Evolutionary conservation across 331 rosid genomes (phyloP), one percentile per base, ranked within the genome.

Genomic region (Spiraea crenata): DNA sequence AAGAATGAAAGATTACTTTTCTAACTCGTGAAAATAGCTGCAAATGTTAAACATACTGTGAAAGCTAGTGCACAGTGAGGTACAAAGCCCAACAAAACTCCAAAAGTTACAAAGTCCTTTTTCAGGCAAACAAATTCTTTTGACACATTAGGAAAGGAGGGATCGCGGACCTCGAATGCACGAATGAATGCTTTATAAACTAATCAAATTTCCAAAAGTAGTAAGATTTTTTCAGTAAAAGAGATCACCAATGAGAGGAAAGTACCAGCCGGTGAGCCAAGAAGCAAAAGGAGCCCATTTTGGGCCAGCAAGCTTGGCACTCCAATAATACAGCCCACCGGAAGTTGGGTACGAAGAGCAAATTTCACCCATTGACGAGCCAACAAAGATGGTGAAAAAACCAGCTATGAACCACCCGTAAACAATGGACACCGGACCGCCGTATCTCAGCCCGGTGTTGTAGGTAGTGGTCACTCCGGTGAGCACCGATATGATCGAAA

Each of bases 221-320:
- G 47, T 25, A 54, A 42, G 4, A 54, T 6, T 40, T 49, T 62
- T 41, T n/a, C n/a, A 10, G 67, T 41, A 62, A 38, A 39, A 31
- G 20, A 50, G 16, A 31, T 16, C 0, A 47, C 7, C 20, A 47
- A 65, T 6, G 6, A 47, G 42, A 57, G 54, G 41, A 16, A 71
- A 11, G 59, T 86, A 90, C 99, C 99, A 93, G 86, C 99, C 99
- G 82, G 99, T 91, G 39, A 91, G 81, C 99, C 99, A 93, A 39
- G 97, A 93, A 41, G 99, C 97, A 83, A 89, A 87, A 31, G 99
- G 97, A 3, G 99, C 96, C 99, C 99, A 93, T 3, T 40, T 25
- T 0, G 97, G 91, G 45, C 97, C 99, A 67, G 99, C 99, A 83
- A 93, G 97, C 78, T 86, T 93, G 31, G 99, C 99, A 56, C 99